Base-by-base conservation (phyloP, 2,329 filamentous ascomycete species). In the Dothistroma septosporum region DNA sequence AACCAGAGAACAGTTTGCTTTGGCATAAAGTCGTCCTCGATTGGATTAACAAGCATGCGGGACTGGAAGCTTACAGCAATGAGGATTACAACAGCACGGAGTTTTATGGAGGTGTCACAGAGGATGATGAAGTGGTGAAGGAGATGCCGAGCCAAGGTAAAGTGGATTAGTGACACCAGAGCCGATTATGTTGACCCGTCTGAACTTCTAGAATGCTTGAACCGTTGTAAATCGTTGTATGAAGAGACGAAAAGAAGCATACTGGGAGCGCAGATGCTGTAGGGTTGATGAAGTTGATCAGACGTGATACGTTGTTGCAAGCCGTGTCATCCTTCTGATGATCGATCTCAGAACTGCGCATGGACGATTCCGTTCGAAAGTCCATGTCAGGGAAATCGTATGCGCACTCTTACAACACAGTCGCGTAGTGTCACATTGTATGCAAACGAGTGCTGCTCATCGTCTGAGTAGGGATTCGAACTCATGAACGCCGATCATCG, bases 11-110 rank as follows among this genome's bases (percentile, higher is more conserved):
- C 74, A 89, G 87, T 3, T 78, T 97, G 19, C 82, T 95, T 21
- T 97, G 94, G 94, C 92, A 97, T 71, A 84, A 84, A 59, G 89
- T 91, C 60, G 92, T 97, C 16, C 72, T 97, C 32, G 85, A 85
- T 59, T 97, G 90, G 86, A 85, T 89, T 66, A 86, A 86, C 70
- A 79, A 79, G 64, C 80, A 84, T 70, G 80, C 79, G 2, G 84
- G 83, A 1, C 68, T 86, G 59, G 75, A 79, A 24, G 72, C 76
- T n/a, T 76, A 79, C 55, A 71, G 72, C 4, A 72, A 74, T 10
- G 69, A 75, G 41, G 68, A 73, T 33, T 67, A 66, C 28, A 66
- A 70, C 7, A 64, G 67, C 46, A 64, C 66, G 11, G 67, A 66
- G 14, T 73, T 72, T 48, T 69, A 67, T 58, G 73, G 70, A 28